Base-by-base conservation (phyloP, 1,284 basidiomycete species). In the Trichosporon asahii region DNA sequence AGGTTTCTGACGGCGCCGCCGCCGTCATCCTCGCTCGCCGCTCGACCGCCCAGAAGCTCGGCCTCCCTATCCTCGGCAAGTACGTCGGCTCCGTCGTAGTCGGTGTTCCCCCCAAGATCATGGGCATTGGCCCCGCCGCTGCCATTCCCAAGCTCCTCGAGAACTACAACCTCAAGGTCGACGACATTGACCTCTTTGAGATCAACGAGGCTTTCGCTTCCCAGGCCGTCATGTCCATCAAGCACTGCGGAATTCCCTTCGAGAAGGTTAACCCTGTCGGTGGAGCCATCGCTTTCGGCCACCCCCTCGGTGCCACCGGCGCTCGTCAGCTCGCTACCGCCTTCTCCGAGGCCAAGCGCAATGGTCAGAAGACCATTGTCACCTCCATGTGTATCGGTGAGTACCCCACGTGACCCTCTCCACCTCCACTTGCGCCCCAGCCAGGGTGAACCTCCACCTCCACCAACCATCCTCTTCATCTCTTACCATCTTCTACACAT, bases 1-100 rank as follows among this genome's bases (percentile, higher is more conserved):
- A 98, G 82, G 90, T 99, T 64, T 95, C 94, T n/a, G 97, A 99
- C 79, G 96, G 96, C 72, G 96, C 96, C 25, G 94, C 95, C 64
- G 95, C 95, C 0, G 95, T 98, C 65, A 85, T 99, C 68, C 90
- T 98, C 69, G 88, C 93, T 40, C 89, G 94, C 72, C 89, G 96
- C 69, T 92, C 90, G 31, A 88, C 90, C 44, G 96, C 96, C 21
- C 90, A 92, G 84, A 91, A 90, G 79, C 90, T 96, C 73, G 91
- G 93, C 57, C 87, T 99, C 46, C 94, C 94, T 63, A 91, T 99
- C 79, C 73, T 96, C 70, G 97, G 93, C 85, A 98, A 98, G 86
- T 98, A 90, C 82, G 90, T 95, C 79, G 87, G 88, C 53, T 89
- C 90, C 7, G 86, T 88, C 55, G 89, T 88, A 25, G 90, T 94